Evolutionary conservation across 768 basidiomycete species (phyloP).

Genomic region (Sistotremastrum suecicum): DNA sequence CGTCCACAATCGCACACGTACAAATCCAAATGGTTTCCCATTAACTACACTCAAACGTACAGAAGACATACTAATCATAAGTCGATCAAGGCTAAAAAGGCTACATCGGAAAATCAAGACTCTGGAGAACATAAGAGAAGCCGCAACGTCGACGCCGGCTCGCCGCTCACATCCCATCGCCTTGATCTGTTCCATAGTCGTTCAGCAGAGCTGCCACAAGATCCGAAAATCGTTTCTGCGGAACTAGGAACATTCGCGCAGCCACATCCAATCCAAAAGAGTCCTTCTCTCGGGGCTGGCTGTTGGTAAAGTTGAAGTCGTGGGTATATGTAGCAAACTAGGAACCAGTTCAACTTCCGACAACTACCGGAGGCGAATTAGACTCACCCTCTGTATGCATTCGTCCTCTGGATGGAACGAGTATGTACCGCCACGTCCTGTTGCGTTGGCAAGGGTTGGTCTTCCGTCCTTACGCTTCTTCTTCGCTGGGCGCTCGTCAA

Average conservation of each 20-base stretch:
- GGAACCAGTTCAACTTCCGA: neutral
- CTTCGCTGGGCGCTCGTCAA: conserved; percentile 18
- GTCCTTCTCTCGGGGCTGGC: conserved; percentile 42
- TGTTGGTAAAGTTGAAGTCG: conserved; percentile 40
- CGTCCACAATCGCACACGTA: too few relatives aligned
- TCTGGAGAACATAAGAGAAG: too few relatives aligned
- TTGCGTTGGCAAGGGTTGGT: conserved; percentile 20
- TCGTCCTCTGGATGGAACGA: conserved; percentile 84
- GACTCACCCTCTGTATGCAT: conserved; percentile 45
- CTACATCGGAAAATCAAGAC: too few relatives aligned
- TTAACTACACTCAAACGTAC: too few relatives aligned
- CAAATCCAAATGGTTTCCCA: too few relatives aligned
- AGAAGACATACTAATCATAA: too few relatives aligned
- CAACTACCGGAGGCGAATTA: conserved; percentile 1
- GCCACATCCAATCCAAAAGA: conserved; percentile 59
- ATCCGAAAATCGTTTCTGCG: conserved; percentile 24
- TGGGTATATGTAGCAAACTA: conserved; percentile 38
- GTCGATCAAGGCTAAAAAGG: too few relatives aligned
- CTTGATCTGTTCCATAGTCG: neutral
- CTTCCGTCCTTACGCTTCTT: conserved; percentile 28
- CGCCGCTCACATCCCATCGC: too few relatives aligned
- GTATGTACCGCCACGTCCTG: conserved; percentile 39
- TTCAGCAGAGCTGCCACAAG: conserved; percentile 22
- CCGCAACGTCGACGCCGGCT: too few relatives aligned
- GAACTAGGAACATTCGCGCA: conserved; percentile 52